A percentile compares a stretch with the other conserved stretches of the same genome.
These are phyloP conservation scores for Zarea fungicola DNA, from an alignment of 2,329 filamentous ascomycete genomes.

Conservation along the genomic window DNA sequence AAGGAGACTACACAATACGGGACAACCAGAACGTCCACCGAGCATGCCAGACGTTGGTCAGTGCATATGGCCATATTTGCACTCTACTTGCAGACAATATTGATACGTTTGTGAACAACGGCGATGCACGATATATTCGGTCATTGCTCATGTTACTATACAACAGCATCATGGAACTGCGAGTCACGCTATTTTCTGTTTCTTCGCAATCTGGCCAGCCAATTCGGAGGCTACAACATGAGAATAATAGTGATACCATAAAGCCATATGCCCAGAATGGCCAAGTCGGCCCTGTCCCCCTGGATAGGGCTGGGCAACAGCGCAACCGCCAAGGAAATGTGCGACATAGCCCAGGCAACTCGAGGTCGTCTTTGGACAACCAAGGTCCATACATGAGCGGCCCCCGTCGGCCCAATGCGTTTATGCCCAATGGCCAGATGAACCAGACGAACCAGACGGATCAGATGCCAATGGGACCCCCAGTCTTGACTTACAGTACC, in stretches of 20 bases:
- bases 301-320: slow-evolving; percentile 12
- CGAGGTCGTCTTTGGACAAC: slow-evolving; percentile 26
- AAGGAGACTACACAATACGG: slow-evolving; percentile 40
- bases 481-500: not conserved
- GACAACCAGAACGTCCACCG: slow-evolving; percentile 61
- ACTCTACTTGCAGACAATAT: slow-evolving; percentile 56
- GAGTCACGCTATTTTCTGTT: slow-evolving; percentile 44
- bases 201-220: slow-evolving; percentile 21
- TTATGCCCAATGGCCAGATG: slow-evolving; percentile 7
- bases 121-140: slow-evolving; percentile 61
- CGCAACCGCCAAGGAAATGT: slow-evolving; percentile 31
- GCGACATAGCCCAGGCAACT: slow-evolving; percentile 47
- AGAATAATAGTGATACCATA: slow-evolving; percentile 41
- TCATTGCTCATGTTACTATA: slow-evolving; percentile 59
- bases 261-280: slow-evolving; percentile 40
- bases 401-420: slow-evolving; percentile 28
- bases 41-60: slow-evolving; percentile 58
- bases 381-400: slow-evolving; percentile 50
- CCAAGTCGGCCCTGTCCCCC: slow-evolving; percentile 33
- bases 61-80: slow-evolving; percentile 62
- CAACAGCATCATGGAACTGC: slow-evolving; percentile 63
- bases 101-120: slow-evolving; percentile 59
- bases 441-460: not conserved
- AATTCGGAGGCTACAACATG: slow-evolving; percentile 14
- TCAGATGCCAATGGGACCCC: not conserved